Base-by-base conservation (phyloP, 441 rosid species). In the Aleurites moluccanus region DNA sequence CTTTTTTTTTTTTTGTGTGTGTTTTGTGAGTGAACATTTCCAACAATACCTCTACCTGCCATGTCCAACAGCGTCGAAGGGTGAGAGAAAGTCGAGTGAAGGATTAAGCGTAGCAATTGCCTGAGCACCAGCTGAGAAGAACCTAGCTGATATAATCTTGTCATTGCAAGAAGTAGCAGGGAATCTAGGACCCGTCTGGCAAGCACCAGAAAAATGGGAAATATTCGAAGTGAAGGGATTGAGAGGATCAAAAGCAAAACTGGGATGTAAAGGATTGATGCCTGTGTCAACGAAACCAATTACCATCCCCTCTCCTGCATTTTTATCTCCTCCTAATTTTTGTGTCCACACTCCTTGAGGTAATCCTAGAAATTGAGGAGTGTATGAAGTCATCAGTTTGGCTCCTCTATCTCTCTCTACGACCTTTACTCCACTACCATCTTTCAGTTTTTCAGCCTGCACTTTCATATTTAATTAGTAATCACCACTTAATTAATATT, bases 321-420 rank as follows among this genome's bases (percentile, higher is more conserved):
- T 80, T 68, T 73, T 76, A 0, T 70, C 84, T 50, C 81, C 89
- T 11, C 87, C 90, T 71, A 6, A 38, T 38, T 73, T 82, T 76
- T 82, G 84, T 14, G 85, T 75, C 97, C 97, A 89, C 1, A 83
- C 88, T 71, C 83, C 77, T 10, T 78, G 63, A n/a, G 90, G 90
- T 74, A 96, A 67, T 77, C 88, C 88, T 42, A 96, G 82, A 86
- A 91, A 93, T 25, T 86, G 77, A 9, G 97, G 96, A 57, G 86
- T 92, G 84, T 96, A 91, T 3, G 98, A 89, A 50, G 98, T 91
- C 99, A 92, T 89, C 82, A 89, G 10, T 79, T 82, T 91, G 67
- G 89, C 94, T 85, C 97, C 93, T 79, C 89, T 88, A 69, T 92
- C 99, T 83, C 84, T 89, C 85, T 93, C 99, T 72, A 96, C 84